Conservation (phyloP, 495 filamentous ascomycete genomes). For the Aspergillus leporis region DNA sequence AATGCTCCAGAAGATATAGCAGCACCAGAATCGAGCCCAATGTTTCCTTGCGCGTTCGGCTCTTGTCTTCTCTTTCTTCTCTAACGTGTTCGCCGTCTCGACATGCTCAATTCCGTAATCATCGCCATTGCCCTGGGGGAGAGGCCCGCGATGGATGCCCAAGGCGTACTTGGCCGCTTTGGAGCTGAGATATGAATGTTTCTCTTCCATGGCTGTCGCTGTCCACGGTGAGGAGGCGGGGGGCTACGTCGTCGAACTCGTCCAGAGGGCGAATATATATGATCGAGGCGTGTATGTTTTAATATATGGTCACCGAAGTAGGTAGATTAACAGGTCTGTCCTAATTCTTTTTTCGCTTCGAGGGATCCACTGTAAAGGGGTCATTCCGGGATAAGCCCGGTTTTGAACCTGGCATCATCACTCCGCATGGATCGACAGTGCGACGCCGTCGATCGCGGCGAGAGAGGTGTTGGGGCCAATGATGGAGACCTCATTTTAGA, state of each 20-base stretch:
- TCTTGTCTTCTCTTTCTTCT: slow-evolving; percentile 26
- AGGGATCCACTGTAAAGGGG: neutral
- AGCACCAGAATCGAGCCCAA: slow-evolving; percentile 45
- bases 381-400: neutral
- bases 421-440: slow-evolving; percentile 12
- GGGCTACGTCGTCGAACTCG: neutral
- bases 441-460: slow-evolving; percentile 13
- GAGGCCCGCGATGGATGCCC: slow-evolving; percentile 38
- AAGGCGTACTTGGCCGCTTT: slow-evolving; percentile 36
- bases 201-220: slow-evolving; percentile 23
- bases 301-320: neutral
- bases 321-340: neutral
- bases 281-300: neutral
- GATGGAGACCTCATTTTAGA: neutral
- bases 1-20: slow-evolving; percentile 36
- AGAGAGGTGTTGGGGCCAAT: slow-evolving; percentile 7
- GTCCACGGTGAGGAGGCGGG: neutral
- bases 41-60: slow-evolving; percentile 33
- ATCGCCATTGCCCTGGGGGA: slow-evolving; percentile 21
- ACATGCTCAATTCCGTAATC: slow-evolving; percentile 29
- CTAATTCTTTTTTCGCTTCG: neutral
- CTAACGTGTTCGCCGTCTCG: slow-evolving; percentile 33
- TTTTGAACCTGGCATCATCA: slow-evolving; percentile 3
- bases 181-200: slow-evolving; percentile 29
- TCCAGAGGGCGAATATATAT: neutral